Percentiles rank a stretch among this genome's conserved stretches.
Evolutionary conservation across 169 alveolate genomes (phyloP).

Genomic region (Plasmodium ovale): DNA sequence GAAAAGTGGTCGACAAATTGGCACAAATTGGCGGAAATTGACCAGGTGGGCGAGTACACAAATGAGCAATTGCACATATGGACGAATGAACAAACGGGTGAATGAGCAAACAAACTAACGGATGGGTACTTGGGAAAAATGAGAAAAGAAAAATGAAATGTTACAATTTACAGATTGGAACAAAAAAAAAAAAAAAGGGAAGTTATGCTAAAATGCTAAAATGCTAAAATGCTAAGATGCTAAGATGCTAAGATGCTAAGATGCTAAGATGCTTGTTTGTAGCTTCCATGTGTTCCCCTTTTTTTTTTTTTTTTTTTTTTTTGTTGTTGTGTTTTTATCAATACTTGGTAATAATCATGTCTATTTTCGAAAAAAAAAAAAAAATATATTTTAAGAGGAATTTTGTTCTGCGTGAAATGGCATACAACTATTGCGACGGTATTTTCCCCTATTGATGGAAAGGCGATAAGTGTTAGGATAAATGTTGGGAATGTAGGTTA

Average conservation of each 20-base stretch:
- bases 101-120: background rate
- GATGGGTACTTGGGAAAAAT: background rate
- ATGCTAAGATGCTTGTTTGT: no score
- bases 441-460: no score
- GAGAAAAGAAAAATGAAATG: background rate
- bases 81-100: background rate
- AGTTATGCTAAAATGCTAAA: background rate
- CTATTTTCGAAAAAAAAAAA: background rate
- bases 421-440: background rate
- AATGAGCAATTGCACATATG: background rate
- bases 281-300: background rate
- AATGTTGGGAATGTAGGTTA: no score
- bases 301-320: background rate
- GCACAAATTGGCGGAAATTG: background rate
- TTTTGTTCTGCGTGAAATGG: slow-evolving; percentile 1
- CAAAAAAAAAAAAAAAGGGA: background rate
- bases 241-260: no score
- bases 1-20: background rate
- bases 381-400: background rate
- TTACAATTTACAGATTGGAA: no score
- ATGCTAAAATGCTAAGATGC: no score
- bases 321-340: no score
- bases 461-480: no score
- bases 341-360: background rate
- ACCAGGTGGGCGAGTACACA: background rate